Percentiles rank a stretch among this genome's conserved stretches.
Evolutionary conservation across 2,329 filamentous ascomycete genomes (phyloP).

Genomic region (Diaporthe sp.): DNA sequence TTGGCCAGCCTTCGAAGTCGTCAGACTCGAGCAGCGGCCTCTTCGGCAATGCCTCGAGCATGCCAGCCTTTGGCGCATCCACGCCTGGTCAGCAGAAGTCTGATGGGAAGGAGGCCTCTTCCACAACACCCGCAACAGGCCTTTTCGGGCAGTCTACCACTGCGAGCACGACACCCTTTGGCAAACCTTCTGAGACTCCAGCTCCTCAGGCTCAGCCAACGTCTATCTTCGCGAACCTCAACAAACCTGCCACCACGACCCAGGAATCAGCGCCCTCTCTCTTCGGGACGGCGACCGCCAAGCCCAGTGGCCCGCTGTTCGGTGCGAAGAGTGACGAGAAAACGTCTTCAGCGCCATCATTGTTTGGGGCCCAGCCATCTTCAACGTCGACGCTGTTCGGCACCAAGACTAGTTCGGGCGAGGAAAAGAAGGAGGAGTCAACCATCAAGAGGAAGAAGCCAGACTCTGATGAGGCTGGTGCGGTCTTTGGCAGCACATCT

Average conservation of each 20-base stretch:
- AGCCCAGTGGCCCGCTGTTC: slow-evolving; percentile 36
- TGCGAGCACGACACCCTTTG: slow-evolving; percentile 39
- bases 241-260: slow-evolving; percentile 7
- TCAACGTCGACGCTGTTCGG: slow-evolving; percentile 36
- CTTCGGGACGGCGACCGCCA: slow-evolving; percentile 39
- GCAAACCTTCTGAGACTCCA: slow-evolving; percentile 49
- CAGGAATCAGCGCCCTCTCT: slow-evolving; percentile 46
- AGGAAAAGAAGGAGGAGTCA: slow-evolving; percentile 36
- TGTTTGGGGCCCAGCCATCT: slow-evolving; percentile 37
- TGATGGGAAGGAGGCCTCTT: slow-evolving; percentile 43
- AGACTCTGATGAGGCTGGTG: slow-evolving; percentile 30
- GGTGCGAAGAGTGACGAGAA: slow-evolving; percentile 32
- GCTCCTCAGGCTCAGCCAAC: slow-evolving; percentile 46
- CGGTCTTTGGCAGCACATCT: slow-evolving; percentile 30
- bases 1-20: slow-evolving; percentile 36
- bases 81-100: slow-evolving; percentile 35
- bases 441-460: slow-evolving; percentile 37
- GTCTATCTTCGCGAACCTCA: slow-evolving; percentile 49
- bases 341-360: slow-evolving; percentile 5
- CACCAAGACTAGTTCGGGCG: slow-evolving; percentile 3
- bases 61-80: slow-evolving; percentile 32
- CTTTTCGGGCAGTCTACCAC: slow-evolving; percentile 34
- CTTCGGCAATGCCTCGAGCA: slow-evolving; percentile 39
- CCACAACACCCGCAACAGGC: slow-evolving; percentile 40
- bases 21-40: slow-evolving; percentile 34